These are phyloP conservation scores for Aureococcus anophagefferens DNA, from an alignment of 108 stramenopile genomes.

Conservation along the genomic window DNA sequence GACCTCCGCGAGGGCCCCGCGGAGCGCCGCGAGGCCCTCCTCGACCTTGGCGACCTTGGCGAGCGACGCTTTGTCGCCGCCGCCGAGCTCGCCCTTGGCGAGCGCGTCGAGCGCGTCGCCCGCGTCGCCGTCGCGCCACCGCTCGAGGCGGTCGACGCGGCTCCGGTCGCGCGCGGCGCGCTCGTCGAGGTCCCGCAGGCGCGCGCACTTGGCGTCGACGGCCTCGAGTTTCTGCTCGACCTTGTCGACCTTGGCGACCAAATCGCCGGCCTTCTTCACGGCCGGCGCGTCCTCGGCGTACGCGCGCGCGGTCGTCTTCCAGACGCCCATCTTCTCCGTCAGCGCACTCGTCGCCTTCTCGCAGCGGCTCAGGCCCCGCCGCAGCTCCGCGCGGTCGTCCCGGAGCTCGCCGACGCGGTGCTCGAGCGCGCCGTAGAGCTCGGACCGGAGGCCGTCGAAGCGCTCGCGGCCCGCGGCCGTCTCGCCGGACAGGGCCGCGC, in stretches of 20 bases:
- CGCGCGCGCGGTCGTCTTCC: background rate
- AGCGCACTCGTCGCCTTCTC: background rate
- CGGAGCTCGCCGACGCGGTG: background rate
- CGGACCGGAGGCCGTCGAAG: background rate
- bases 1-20: background rate
- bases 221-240: background rate
- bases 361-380: background rate
- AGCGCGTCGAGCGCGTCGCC: background rate
- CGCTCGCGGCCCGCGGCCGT: background rate
- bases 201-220: background rate
- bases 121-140: background rate
- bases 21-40: background rate
- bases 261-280: background rate
- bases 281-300: slow-evolving; percentile 1
- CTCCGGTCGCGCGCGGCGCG: background rate
- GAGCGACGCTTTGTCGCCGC: background rate
- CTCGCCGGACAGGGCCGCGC: background rate
- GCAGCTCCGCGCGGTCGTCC: background rate
- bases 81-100: background rate
- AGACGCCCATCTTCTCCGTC: background rate
- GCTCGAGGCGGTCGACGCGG: background rate
- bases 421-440: background rate
- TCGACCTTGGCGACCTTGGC: background rate
- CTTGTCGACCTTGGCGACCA: background rate
- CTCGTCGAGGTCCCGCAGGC: background rate